Conservation (phyloP, 768 basidiomycete genomes). For the Pleurotus giganteus region DNA sequence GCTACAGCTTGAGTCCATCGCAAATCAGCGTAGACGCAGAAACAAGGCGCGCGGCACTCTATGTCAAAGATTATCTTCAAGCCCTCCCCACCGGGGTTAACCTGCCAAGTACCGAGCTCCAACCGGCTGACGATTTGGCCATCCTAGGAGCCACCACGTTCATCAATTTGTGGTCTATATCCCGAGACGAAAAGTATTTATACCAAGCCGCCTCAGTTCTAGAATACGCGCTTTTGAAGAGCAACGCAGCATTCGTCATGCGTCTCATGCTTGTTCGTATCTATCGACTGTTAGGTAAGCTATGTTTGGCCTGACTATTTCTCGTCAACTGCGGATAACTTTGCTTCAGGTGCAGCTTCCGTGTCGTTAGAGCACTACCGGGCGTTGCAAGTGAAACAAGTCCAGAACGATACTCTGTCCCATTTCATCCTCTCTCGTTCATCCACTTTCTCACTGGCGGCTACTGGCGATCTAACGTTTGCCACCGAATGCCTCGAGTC, state of each 20-base stretch:
- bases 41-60: slow-evolving; percentile 44
- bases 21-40: slow-evolving; percentile 61
- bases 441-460: slow-evolving; percentile 74
- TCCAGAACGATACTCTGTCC: slow-evolving; percentile 88
- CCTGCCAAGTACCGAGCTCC: slow-evolving; percentile 74
- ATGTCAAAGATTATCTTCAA: slow-evolving; percentile 60
- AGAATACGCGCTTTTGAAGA: slow-evolving; percentile 69
- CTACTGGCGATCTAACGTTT: slow-evolving; percentile 74
- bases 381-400: slow-evolving; percentile 73
- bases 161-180: slow-evolving; percentile 60
- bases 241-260: slow-evolving; percentile 78
- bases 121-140: slow-evolving; percentile 84
- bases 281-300: slow-evolving; percentile 76
- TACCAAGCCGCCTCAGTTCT: slow-evolving; percentile 63
- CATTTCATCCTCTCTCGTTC: slow-evolving; percentile 78
- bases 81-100: slow-evolving; percentile 64
- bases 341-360: slow-evolving; percentile 60
- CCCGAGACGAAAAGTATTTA: slow-evolving; percentile 55
- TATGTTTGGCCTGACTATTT: neutral
- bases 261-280: slow-evolving; percentile 76
- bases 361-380: slow-evolving; percentile 79
- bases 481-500: slow-evolving; percentile 75
- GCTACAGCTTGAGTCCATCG: slow-evolving; percentile 49
- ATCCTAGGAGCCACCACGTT: slow-evolving; percentile 70
- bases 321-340: slow-evolving; percentile 2